Evolutionary conservation across 805 yeast genomes (phyloP).

Genomic region (Candida khao-thaluensis): DNA sequence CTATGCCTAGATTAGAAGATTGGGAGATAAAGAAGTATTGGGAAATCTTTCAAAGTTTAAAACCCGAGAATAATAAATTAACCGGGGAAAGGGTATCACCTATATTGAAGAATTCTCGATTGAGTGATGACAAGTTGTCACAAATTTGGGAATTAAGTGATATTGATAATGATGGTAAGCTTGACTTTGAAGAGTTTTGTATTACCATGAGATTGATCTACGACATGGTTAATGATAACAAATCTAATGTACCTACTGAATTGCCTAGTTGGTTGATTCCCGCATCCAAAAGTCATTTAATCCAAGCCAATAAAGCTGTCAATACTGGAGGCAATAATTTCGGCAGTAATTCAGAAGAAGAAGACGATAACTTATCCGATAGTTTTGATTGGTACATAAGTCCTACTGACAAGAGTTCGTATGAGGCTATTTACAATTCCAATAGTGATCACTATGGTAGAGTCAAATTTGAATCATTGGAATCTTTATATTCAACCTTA

Average conservation of each 20-base stretch:
- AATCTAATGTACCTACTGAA: slow-evolving; percentile 56
- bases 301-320: slow-evolving; percentile 81
- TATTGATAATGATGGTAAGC: slow-evolving; percentile 84
- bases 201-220: slow-evolving; percentile 95
- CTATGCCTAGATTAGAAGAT: slow-evolving; percentile 74
- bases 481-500: slow-evolving; percentile 66
- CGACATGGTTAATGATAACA: slow-evolving; percentile 77
- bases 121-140: slow-evolving; percentile 73
- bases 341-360: slow-evolving; percentile 48
- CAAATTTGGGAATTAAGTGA: slow-evolving; percentile 91
- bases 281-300: slow-evolving; percentile 77
- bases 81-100: slow-evolving; percentile 83
- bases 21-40: slow-evolving; percentile 97
- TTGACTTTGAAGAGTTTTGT: slow-evolving; percentile 97
- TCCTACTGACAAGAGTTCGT: slow-evolving; percentile 76
- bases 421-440: slow-evolving; percentile 73
- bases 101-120: slow-evolving; percentile 84
- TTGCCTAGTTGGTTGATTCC: slow-evolving; percentile 95
- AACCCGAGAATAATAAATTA: slow-evolving; percentile 75
- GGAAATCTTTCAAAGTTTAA: slow-evolving; percentile 92
- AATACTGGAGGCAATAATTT: slow-evolving; percentile 20
- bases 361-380: slow-evolving; percentile 55
- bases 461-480: slow-evolving; percentile 68
- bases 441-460: slow-evolving; percentile 80
- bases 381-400: slow-evolving; percentile 97